Conservation (phyloP, 2,329 filamentous ascomycete genomes). For the Emmonsia crescens region DNA sequence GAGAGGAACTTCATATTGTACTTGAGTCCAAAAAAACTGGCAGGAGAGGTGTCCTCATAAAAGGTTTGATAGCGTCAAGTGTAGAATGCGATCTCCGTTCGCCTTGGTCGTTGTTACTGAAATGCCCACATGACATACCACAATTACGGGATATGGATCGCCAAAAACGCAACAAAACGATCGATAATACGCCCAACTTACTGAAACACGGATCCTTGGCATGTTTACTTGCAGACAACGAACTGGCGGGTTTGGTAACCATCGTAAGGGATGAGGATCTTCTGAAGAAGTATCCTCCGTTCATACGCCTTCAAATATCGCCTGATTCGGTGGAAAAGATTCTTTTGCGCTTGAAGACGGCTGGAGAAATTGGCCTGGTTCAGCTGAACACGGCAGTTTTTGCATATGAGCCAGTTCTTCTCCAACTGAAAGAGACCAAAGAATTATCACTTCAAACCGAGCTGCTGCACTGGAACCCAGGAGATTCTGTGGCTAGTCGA, state of each 20-base stretch:
- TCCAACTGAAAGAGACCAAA: slow-evolving; percentile 44
- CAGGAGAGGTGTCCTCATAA: slow-evolving; percentile 4
- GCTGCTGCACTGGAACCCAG: slow-evolving; percentile 33
- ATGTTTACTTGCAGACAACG: slow-evolving; percentile 21
- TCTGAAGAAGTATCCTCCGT: slow-evolving; percentile 32
- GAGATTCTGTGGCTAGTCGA: slow-evolving; percentile 4
- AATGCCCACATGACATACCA: slow-evolving; percentile 16
- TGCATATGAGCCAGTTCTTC: slow-evolving; percentile 55
- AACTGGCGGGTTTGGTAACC: slow-evolving; percentile 12
- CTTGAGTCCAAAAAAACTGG: slow-evolving; percentile 9
- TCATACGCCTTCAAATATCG: slow-evolving; percentile 18
- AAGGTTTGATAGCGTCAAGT: slow-evolving; percentile 4
- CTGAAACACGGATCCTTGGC: slow-evolving; percentile 22
- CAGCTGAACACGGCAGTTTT: slow-evolving; percentile 55
- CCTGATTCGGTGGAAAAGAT: slow-evolving; percentile 23
- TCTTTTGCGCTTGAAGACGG: slow-evolving; percentile 32
- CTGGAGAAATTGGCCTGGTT: slow-evolving; percentile 35
- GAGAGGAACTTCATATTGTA: slow-evolving; percentile 21
- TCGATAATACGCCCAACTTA: slow-evolving; percentile 12
- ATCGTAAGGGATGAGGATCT: slow-evolving; percentile 30
- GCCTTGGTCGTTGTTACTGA: slow-evolving; percentile 14
- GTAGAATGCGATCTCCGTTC: slow-evolving; percentile 3
- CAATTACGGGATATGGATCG: slow-evolving; percentile 15
- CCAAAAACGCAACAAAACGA: slow-evolving; percentile 19
- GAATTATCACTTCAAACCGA: slow-evolving; percentile 46